Conservation (phyloP, 164 flowering plant genomes). For the Platanus orientalis region DNA sequence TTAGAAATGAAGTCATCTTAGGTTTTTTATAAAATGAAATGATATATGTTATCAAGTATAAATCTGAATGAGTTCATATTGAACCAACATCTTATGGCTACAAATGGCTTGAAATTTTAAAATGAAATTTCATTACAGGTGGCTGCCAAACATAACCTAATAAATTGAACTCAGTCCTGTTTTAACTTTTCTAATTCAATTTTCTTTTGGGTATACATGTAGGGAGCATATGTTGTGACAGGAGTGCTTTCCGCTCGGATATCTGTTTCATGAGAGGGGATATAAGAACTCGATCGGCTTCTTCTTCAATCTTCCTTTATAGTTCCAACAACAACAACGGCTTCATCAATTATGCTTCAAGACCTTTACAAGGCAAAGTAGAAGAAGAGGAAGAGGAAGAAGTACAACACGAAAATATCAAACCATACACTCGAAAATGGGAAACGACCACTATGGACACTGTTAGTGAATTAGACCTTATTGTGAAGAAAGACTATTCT, state of each 20-base stretch:
- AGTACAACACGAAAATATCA: conserved; percentile 49
- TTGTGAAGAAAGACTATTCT: conserved; percentile 13
- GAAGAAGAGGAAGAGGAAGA: conserved; percentile 20
- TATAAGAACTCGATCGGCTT: too few relatives aligned
- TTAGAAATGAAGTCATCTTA: too few relatives aligned
- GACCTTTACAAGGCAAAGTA: conserved; percentile 9
- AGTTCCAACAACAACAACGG: conserved; percentile 21
- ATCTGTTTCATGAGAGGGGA: too few relatives aligned
- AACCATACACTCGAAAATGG: conserved; percentile 96
- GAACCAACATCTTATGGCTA: too few relatives aligned
- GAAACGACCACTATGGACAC: conserved; percentile 65
- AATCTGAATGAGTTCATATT: too few relatives aligned
- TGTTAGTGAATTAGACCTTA: too few relatives aligned
- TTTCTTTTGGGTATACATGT: conserved; percentile 9
- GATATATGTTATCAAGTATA: too few relatives aligned
- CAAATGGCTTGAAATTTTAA: too few relatives aligned
- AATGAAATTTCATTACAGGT: too few relatives aligned
- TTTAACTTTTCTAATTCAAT: background rate
- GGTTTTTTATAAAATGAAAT: too few relatives aligned
- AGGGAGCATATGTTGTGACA: conserved; percentile 81
- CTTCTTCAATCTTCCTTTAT: conserved; percentile 65
- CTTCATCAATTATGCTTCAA: conserved; percentile 4
- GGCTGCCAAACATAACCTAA: too few relatives aligned
- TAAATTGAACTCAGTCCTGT: background rate
- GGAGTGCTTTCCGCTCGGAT: too few relatives aligned